phyloP scores from a whole-genome alignment of 2,329 filamentous ascomycete genomes.

The Hansfordia pulvinata region DNA sequence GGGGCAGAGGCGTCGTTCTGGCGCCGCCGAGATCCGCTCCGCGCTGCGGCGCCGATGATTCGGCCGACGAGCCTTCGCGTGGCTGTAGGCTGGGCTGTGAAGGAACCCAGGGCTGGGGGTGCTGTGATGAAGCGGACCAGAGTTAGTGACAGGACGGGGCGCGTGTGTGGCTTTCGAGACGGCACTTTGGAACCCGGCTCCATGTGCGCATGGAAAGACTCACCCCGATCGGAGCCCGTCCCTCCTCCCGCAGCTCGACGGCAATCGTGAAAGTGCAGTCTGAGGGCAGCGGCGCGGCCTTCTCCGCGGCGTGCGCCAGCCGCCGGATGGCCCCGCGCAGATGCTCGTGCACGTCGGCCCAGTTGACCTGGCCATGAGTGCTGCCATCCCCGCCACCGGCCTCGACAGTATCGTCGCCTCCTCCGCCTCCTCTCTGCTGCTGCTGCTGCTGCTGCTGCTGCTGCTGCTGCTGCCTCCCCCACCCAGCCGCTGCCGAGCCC shows the following conservation, averaged over 20 bases:
- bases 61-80: too few species aligned
- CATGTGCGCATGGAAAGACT: constrained; percentile 11
- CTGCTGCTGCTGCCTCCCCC: constrained; percentile 1
- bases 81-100: constrained; percentile 33
- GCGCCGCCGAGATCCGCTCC: constrained; percentile 21
- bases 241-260: constrained; percentile 54
- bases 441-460: constrained; percentile 1
- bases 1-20: constrained; percentile 34
- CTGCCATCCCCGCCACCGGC: constrained; percentile 4
- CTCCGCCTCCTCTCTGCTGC: constrained; percentile 9
- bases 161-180: constrained; percentile 1
- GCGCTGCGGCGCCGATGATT: constrained; percentile 20
- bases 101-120: constrained; percentile 49
- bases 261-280: constrained; percentile 66
- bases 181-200: not conserved
- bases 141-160: too few species aligned
- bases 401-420: constrained; percentile 2
- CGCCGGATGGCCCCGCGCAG: constrained; percentile 53
- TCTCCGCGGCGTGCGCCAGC: constrained; percentile 45
- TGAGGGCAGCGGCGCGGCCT: constrained; percentile 41
- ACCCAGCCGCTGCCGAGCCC: too few species aligned
- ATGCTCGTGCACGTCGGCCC: constrained; percentile 56
- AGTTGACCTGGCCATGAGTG: constrained; percentile 23
- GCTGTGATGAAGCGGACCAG: constrained; percentile 22
- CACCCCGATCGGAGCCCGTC: constrained; percentile 43